Evolutionary conservation across 352 stramenopile species (phyloP).

Genomic region (Pythium oligandrum): DNA sequence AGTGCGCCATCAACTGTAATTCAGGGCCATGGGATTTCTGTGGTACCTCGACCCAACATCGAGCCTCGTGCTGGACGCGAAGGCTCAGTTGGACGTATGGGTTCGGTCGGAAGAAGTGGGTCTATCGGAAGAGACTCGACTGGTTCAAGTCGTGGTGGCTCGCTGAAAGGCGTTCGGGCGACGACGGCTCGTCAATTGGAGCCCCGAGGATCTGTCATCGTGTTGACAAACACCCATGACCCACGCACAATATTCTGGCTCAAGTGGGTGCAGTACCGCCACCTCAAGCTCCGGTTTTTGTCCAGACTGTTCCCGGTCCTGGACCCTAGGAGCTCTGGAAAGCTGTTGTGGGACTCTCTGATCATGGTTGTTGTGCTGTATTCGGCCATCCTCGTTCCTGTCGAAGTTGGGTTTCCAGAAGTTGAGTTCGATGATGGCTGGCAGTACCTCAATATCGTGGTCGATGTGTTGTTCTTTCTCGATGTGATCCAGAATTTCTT

Average conservation of each 20-base stretch:
- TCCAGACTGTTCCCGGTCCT: slow-evolving; percentile 45
- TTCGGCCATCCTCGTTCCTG: slow-evolving; percentile 59
- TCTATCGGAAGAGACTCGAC: no score
- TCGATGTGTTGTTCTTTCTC: slow-evolving; percentile 55
- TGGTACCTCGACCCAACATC: no score
- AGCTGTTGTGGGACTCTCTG: slow-evolving; percentile 60
- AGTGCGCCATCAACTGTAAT: no score
- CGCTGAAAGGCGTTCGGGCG: neutral
- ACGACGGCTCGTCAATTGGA: slow-evolving; percentile 6
- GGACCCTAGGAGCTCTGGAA: slow-evolving; percentile 48
- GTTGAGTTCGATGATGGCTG: slow-evolving; percentile 29
- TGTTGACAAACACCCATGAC: slow-evolving; percentile 20
- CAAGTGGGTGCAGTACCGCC: slow-evolving; percentile 30
- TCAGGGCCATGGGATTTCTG: no score
- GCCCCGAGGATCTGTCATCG: slow-evolving; percentile 29
- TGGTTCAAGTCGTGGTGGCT: no score
- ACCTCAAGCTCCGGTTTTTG: slow-evolving; percentile 26
- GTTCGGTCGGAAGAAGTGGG: neutral
- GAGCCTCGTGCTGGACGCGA: neutral
- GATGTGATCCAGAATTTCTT: slow-evolving; percentile 73
- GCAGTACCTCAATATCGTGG: slow-evolving; percentile 22
- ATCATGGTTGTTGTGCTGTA: slow-evolving; percentile 76
- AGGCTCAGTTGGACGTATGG: slow-evolving; percentile 4
- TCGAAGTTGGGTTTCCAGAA: slow-evolving; percentile 70
- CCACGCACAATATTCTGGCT: slow-evolving; percentile 28